phyloP scores from a whole-genome alignment of 164 flowering plant genomes.

The Annona cherimola region DNA sequence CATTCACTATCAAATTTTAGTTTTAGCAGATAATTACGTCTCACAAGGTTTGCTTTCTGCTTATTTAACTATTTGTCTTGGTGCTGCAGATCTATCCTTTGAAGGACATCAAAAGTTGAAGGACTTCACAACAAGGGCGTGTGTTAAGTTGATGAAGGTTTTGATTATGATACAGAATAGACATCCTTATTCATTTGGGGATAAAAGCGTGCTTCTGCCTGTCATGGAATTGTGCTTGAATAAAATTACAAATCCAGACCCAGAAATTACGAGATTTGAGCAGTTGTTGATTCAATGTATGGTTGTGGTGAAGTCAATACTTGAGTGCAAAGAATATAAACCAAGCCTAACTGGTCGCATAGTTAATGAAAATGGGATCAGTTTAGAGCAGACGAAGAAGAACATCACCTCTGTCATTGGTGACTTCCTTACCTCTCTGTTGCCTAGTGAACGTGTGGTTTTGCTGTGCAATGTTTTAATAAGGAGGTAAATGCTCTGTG shows the following conservation, averaged over 20 bases:
- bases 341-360: conserved; percentile 75
- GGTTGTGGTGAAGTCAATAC: conserved; percentile 70
- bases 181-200: conserved; percentile 95
- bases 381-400: conserved; percentile 73
- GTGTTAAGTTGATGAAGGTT: conserved; percentile 83
- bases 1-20: background rate
- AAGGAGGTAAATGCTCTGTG: conserved; percentile 50
- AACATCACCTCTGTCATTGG: conserved; percentile 50
- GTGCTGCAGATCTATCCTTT: conserved; percentile 67
- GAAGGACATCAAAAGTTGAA: conserved; percentile 50
- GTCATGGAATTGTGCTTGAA: conserved; percentile 78
- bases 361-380: conserved; percentile 58
- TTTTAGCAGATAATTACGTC: background rate
- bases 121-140: conserved; percentile 61
- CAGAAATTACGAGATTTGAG: conserved; percentile 52
- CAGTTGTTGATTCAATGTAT: conserved; percentile 84
- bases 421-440: conserved; percentile 60
- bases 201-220: conserved; percentile 63
- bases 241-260: conserved; percentile 66
- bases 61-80: background rate
- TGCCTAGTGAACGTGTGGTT: conserved; percentile 75
- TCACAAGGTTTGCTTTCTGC: background rate
- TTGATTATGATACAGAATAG: conserved; percentile 60
- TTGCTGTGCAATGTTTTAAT: conserved; percentile 72
- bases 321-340: conserved; percentile 93